Percentiles rank a stretch among this genome's conserved stretches.
Evolutionary conservation across 768 basidiomycete genomes (phyloP).

Genomic region (Clitopilus hobsonii): DNA sequence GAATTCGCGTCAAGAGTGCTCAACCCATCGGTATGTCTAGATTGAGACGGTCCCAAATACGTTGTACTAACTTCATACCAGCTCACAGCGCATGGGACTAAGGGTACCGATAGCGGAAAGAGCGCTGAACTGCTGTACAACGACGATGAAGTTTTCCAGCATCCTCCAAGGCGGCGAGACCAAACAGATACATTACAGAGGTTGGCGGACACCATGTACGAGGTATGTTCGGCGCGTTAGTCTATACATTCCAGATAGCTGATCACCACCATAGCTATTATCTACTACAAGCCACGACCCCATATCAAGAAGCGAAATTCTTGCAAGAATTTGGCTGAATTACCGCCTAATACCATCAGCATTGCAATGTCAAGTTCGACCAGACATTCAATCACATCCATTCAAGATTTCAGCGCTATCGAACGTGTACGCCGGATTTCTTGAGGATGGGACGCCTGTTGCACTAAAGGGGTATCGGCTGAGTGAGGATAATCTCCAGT

Average conservation of each 20-base stretch:
- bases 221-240: neutral
- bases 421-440: neutral
- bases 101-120: too few relatives aligned
- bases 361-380: neutral
- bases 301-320: neutral
- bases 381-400: neutral
- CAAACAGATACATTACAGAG: neutral
- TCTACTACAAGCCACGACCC: neutral
- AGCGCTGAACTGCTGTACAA: too few relatives aligned
- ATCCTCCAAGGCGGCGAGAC: neutral
- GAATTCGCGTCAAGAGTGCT: too few relatives aligned
- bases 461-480: neutral
- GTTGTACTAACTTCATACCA: too few relatives aligned
- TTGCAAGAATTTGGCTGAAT: neutral
- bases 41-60: too few relatives aligned
- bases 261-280: neutral
- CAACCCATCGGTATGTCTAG: too few relatives aligned
- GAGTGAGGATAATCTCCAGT: neutral
- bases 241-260: neutral
- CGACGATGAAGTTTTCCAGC: too few relatives aligned
- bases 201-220: neutral
- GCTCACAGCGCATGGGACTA: too few relatives aligned
- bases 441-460: neutral
- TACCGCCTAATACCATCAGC: neutral
- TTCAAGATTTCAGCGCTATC: neutral